Percentiles rank a stretch among this genome's conserved stretches.
Evolutionary conservation across 1,284 basidiomycete genomes (phyloP).

Genomic region (Cutaneotrichosporon curvatum): DNA sequence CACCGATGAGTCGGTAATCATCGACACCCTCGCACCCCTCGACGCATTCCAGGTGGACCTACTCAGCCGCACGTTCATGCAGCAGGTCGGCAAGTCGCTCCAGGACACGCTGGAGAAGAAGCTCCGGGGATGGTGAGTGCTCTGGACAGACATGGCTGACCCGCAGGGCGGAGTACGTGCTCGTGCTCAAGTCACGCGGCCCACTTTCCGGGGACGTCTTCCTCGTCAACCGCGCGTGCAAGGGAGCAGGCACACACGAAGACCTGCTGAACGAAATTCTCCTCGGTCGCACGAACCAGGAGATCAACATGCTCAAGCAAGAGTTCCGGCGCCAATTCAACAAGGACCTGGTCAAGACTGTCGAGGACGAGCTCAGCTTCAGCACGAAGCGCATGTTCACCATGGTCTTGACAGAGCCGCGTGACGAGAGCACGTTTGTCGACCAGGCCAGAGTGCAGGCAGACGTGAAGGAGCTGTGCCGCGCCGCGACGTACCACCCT

Average conservation of each 20-base stretch:
- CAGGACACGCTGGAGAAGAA: conserved; percentile 45
- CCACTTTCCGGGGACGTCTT: conserved; percentile 42
- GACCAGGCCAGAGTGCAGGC: conserved; percentile 43
- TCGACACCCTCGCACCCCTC: conserved; percentile 39
- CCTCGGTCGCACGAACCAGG: conserved; percentile 44
- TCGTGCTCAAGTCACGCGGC: conserved; percentile 42
- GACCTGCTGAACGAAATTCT: conserved; percentile 45
- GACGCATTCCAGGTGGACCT: conserved; percentile 46
- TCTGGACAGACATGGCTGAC: not conserved
- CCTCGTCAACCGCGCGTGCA: conserved; percentile 41
- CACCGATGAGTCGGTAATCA: conserved; percentile 43
- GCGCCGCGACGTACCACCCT: too few relatives aligned
- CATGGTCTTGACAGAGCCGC: conserved; percentile 42
- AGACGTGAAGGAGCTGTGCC: conserved; percentile 43
- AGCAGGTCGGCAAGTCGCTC: conserved; percentile 35
- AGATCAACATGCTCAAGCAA: conserved; percentile 46
- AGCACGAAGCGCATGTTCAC: conserved; percentile 47
- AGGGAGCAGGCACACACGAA: conserved; percentile 45
- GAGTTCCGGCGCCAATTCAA: conserved; percentile 39
- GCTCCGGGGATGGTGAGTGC: conserved; percentile 36
- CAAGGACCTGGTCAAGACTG: conserved; percentile 36
- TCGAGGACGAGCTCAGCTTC: conserved; percentile 46
- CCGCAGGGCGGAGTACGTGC: conserved; percentile 43
- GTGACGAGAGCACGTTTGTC: conserved; percentile 43
- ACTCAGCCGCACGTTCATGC: conserved; percentile 41